Conservation (phyloP, 768 basidiomycete genomes). For the Rickenella mellea region DNA sequence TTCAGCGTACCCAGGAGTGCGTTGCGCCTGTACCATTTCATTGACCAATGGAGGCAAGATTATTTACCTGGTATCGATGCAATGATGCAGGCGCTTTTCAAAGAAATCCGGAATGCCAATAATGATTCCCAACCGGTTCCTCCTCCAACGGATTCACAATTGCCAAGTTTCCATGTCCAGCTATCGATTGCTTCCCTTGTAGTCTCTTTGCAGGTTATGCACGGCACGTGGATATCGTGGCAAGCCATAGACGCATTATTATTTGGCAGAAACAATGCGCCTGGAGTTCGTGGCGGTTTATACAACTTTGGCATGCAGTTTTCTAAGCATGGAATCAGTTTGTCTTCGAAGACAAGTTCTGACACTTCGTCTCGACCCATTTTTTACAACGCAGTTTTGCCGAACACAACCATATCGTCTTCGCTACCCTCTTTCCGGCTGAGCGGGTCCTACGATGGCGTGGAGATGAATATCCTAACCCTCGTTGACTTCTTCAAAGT, state of each 20-base stretch:
- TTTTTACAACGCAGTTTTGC: no score
- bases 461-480: slow-evolving; percentile 41
- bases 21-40: slow-evolving; percentile 64
- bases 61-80: slow-evolving; percentile 69
- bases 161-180: not conserved
- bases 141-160: slow-evolving; percentile 16
- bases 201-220: slow-evolving; percentile 74
- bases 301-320: slow-evolving; percentile 55
- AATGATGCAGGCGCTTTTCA: slow-evolving; percentile 52
- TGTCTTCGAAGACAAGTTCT: slow-evolving; percentile 31
- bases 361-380: no score
- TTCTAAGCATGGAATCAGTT: slow-evolving; percentile 48
- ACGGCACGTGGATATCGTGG: slow-evolving; percentile 82
- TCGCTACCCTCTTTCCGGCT: slow-evolving; percentile 57
- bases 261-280: slow-evolving; percentile 33
- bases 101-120: slow-evolving; percentile 45
- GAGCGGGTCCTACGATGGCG: slow-evolving; percentile 46
- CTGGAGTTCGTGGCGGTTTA: slow-evolving; percentile 14
- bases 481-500: slow-evolving; percentile 63
- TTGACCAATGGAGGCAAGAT: slow-evolving; percentile 76
- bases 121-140: slow-evolving; percentile 22
- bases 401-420: slow-evolving; percentile 47
- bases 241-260: slow-evolving; percentile 41
- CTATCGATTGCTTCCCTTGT: slow-evolving; percentile 36
- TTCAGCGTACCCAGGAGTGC: slow-evolving; percentile 74